Evolutionary conservation across 1,284 basidiomycete species (phyloP), one percentile per base, ranked within the genome.

Genomic region (Caloboletus firmus): DNA sequence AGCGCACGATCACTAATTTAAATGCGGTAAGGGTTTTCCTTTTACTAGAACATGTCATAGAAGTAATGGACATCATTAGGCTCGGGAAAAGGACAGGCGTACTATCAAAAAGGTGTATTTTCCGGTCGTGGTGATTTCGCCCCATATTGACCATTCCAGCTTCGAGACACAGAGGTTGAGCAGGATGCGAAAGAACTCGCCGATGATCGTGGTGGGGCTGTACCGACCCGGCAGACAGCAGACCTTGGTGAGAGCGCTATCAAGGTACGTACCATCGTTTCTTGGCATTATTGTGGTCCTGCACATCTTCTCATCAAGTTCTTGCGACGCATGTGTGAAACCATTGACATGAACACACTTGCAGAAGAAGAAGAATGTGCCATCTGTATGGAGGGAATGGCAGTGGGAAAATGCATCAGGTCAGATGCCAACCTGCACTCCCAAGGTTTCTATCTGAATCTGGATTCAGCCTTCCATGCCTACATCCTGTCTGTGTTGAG

Each of bases 331-430:
- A 75, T 80, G 57, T 66, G 71, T 24, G 73, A 76, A 42, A 62
- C 76, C 50, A 74, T 81, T 63, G 54, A 68, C 9, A 67, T 70
- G 26, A 73, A 69, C 12, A 73, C 76, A 4, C 62, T 81, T 26
- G 75, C 67, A 6, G 75, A 75, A n/a, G 67, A 65, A 24, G 78
- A 81, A 53, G 68, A 74, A 39, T 81, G 80, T 52, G 59, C 69
- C 13, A 64, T 81, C n/a, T 82, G 80, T 56, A 57, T 72, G 49
- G 74, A 77, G 13, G 45, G 53, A 1, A 63, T 81, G 56, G 49
- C 63, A 45, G 57, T 72, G n/a, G 69, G 67, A 45, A 68, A 75
- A 49, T 73, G 71, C 28, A 71, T 67, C 31, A 67, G 70, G 74
- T 75, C 66, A 60, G 58, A 35, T 43, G 17, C 45, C 34, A 39